phyloP scores from a whole-genome alignment of 805 yeast genomes.

The Clavispora santaluciae region DNA sequence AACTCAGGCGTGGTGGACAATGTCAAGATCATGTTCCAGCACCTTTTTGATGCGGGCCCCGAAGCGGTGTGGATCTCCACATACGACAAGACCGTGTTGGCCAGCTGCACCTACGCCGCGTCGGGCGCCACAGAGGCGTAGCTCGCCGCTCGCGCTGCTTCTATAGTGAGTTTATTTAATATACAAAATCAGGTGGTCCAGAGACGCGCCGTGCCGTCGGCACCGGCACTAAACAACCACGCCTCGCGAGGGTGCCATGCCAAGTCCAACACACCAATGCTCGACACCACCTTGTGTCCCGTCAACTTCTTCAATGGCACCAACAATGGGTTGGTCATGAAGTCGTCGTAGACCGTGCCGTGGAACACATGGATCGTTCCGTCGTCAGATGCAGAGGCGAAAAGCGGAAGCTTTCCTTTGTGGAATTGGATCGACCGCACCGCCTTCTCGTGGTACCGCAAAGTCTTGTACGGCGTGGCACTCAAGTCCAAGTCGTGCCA shows the following conservation, averaged over 20 bases:
- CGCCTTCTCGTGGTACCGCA: constrained; percentile 92
- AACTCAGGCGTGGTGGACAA: constrained; percentile 41
- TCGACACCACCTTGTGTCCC: constrained; percentile 78
- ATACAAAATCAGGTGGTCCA: constrained; percentile 70
- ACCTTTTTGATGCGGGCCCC: constrained; percentile 23
- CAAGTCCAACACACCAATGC: constrained; percentile 81
- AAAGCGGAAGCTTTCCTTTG: constrained; percentile 77
- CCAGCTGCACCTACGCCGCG: constrained; percentile 10
- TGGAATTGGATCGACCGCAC: constrained; percentile 87
- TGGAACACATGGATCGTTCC: constrained; percentile 93
- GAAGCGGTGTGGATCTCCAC: constrained; percentile 21
- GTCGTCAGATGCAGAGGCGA: constrained; percentile 94
- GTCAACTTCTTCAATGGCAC: constrained; percentile 93
- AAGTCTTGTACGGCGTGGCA: constrained; percentile 87
- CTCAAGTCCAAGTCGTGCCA: constrained; percentile 96
- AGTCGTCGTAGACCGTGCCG: constrained; percentile 91
- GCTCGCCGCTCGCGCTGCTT: too few relatives aligned
- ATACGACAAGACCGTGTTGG: constrained; percentile 15
- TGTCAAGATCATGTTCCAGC: constrained; percentile 21
- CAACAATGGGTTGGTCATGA: constrained; percentile 90
- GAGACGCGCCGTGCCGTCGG: constrained; percentile 90
- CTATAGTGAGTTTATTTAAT: background rate
- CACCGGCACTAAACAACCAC: constrained; percentile 96
- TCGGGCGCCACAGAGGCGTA: too few relatives aligned
- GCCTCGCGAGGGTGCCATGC: constrained; percentile 98